Percentiles rank a stretch among this genome's conserved stretches.
These are phyloP conservation scores for Dendrobium catenatum DNA, from an alignment of 106 monocot genomes.

Conservation along the genomic window DNA sequence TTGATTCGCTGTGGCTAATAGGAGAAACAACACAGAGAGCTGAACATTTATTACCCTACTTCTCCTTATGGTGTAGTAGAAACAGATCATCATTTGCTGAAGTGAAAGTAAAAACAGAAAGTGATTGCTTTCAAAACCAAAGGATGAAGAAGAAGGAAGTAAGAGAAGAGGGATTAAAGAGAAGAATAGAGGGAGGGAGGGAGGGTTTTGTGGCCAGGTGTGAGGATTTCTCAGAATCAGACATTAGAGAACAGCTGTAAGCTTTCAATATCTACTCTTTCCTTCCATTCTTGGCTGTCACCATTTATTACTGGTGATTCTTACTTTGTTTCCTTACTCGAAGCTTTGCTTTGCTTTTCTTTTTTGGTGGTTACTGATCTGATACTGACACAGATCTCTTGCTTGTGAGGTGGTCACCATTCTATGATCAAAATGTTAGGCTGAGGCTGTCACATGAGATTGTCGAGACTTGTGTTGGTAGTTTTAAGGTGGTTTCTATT, in stretches of 20 bases:
- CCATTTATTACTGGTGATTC: conserved; percentile 5
- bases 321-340: neutral
- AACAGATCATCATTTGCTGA: neutral
- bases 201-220: neutral
- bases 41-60: neutral
- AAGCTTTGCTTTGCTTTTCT: neutral
- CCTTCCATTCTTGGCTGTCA: neutral
- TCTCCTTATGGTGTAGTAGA: neutral
- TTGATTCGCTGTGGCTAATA: neutral
- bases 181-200: neutral
- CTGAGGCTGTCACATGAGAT: too few species aligned
- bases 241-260: conserved; percentile 6
- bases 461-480: too few species aligned
- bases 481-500: too few species aligned
- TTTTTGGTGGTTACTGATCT: neutral
- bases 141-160: neutral
- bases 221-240: neutral
- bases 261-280: neutral
- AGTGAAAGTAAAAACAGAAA: neutral
- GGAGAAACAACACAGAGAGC: neutral
- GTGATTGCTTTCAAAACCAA: neutral
- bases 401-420: too few species aligned
- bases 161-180: neutral
- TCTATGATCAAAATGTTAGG: too few species aligned
- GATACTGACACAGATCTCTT: neutral